Percentiles rank a stretch among this genome's conserved stretches.
Evolutionary conservation across 176 grass and related monocot species (phyloP).

Genomic region (Triticum turgidum): DNA sequence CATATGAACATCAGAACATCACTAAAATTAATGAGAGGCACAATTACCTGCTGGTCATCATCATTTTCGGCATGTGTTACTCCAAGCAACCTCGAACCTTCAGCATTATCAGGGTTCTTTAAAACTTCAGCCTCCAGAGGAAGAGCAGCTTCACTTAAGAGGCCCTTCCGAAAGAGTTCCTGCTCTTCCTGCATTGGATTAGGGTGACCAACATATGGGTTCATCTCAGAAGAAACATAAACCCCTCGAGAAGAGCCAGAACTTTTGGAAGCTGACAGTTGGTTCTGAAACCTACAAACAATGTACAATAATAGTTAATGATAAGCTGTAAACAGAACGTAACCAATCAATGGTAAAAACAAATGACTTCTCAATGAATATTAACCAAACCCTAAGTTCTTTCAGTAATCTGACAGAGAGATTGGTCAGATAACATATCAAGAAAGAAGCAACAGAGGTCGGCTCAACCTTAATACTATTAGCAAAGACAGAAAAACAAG

Average conservation of each 20-base stretch:
- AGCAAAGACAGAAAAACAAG: conserved; percentile 9
- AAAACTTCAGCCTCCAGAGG: conserved; percentile 97
- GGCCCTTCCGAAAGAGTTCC: conserved; percentile 88
- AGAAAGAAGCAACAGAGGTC: neutral
- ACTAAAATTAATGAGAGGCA: conserved; percentile 4
- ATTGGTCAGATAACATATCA: conserved; percentile 19
- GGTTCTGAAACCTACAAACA: conserved; percentile 60
- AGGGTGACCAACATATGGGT: conserved; percentile 95
- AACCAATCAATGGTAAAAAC: neutral
- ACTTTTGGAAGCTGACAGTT: conserved; percentile 57
- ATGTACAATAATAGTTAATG: conserved; percentile 5
- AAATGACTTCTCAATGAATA: neutral
- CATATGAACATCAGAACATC: conserved; percentile 2
- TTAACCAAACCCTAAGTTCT: neutral
- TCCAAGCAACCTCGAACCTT: conserved; percentile 96
- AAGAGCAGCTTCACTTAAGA: conserved; percentile 97
- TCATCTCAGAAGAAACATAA: conserved; percentile 88
- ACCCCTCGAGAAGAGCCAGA: conserved; percentile 66
- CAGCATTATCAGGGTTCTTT: conserved; percentile 91
- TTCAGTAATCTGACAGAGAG: neutral
- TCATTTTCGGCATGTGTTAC: conserved; percentile 98
- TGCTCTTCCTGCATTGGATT: conserved; percentile 98
- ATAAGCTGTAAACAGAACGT: neutral
- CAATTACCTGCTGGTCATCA: conserved; percentile 90
- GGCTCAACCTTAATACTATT: neutral